Conservation (phyloP, 352 stramenopile genomes). For the Globisporangium heterothallicum region DNA sequence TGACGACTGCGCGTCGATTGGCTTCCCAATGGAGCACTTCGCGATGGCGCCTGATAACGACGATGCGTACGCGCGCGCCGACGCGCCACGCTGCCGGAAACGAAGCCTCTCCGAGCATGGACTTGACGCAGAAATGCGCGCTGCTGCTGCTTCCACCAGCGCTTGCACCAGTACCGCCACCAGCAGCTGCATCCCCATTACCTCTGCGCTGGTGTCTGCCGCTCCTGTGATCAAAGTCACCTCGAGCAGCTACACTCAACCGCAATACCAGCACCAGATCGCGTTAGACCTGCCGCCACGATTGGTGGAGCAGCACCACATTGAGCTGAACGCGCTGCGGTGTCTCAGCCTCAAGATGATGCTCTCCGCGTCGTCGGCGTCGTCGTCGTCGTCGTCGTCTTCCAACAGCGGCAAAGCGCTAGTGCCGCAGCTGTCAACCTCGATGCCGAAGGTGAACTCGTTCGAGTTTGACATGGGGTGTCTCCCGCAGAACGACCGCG, state of each 20-base stretch:
- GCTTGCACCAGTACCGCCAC: constrained; percentile 3
- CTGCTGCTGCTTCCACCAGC: constrained; percentile 2
- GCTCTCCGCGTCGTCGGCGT: constrained; percentile 29
- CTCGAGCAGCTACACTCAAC: constrained; percentile 2
- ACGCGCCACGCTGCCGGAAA: constrained; percentile 18
- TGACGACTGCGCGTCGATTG: constrained; percentile 30
- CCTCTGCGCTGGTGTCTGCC: constrained; percentile 11
- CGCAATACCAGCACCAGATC: constrained; percentile 12
- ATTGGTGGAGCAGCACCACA: constrained; percentile 29
- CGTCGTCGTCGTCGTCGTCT: background rate
- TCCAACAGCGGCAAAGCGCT: constrained; percentile 1
- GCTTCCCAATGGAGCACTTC: constrained; percentile 15
- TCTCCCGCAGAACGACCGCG: constrained; percentile 11
- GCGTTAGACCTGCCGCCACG: constrained; percentile 17
- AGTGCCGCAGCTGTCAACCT: constrained; percentile 14
- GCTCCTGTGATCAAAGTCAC: constrained; percentile 1
- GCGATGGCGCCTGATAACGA: constrained; percentile 2
- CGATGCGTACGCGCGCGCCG: constrained; percentile 24
- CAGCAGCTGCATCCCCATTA: constrained; percentile 1
- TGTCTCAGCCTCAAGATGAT: constrained; percentile 55
- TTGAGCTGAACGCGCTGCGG: constrained; percentile 42
- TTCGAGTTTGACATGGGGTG: constrained; percentile 13
- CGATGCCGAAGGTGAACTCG: constrained; percentile 12
- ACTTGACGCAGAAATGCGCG: constrained; percentile 18
- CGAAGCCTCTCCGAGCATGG: constrained; percentile 15